Base-by-base conservation (phyloP, 139 green algal species). In the Volvox reticuliferus region DNA sequence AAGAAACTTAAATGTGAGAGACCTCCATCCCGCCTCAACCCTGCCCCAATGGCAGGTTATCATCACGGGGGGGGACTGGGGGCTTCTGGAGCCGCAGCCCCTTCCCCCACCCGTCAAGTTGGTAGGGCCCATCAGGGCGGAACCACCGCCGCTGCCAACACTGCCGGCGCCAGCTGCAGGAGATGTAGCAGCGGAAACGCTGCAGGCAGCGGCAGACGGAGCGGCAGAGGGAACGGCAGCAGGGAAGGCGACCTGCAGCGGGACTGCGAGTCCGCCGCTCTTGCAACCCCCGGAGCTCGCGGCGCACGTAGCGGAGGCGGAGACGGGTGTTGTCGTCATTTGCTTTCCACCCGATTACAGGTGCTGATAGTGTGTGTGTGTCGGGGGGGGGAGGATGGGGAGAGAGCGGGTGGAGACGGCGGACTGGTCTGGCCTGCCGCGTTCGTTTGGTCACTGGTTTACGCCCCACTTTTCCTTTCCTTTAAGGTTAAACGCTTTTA, bases 21-120 rank as follows among this genome's bases (percentile, higher is more conserved):
- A 55, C 65, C 65, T 73, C 65, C 65, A 2, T 12, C 24, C 65
- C 65, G 21, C 21, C 65, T 28, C 65, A 5, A 30, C 65, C 6
- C 24, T 28, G 36, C 78, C 78, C 20, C 21, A 32, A 30, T 5
- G 12, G 0, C 81, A 87, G 83, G 83, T 88, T 1, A 13, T 89
- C 69, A 82, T 89, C 69, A 89, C 85, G 28, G 85, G 85, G 50
- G 86, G 73, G 12, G 86, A 90, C 86, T 90, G 86, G 86, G 86
- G 86, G 32, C 75, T 90, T 13, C 12, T 90, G 30, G 86, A 90
- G 86, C 86, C 86, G 55, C 86, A 90, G 73, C 86, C 73, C 32
- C 55, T 90, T 32, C 73, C 86, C 35, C 86, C 86, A 1, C 0
- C 50, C 1, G 32, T 90, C 16, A 84, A 84, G 71, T 55, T 90